Evolutionary conservation across 805 yeast genomes (phyloP), one percentile per base, ranked within the genome.

Genomic region (Metschnikowia peoriensis): DNA sequence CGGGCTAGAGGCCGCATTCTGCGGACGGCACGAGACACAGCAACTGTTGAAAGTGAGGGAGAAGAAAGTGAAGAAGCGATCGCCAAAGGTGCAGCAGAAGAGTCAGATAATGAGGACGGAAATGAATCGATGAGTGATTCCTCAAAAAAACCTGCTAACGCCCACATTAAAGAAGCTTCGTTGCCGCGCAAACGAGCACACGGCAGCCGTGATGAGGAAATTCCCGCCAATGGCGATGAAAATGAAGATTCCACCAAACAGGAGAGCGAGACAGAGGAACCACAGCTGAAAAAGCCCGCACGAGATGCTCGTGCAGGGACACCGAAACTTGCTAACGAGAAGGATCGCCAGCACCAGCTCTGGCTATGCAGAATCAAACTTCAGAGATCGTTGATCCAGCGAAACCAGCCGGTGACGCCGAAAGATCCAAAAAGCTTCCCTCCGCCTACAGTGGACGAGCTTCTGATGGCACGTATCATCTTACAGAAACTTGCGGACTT

Each of bases 321-420:
- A 8, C 51, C 51, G 7, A 48, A 48, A 28, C 38, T 41, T 4
- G 16, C 17, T 32, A 28, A 14, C 38, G 51, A 72, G 15, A 75
- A 73, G 41, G 80, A 76, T 51, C 70, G 69, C 55, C 72, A 71
- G 48, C 77, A 74, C 45, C 78, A 75, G 59, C 66, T 76, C 47
- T 76, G 79, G 79, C 65, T 71, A 6, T 78, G 81, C 57, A 69
- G 84, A 38, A 73, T 74, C 44, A 73, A 71, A 54, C 68, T 80
- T 42, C 84, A 80, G 63, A 67, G 76, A 58, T 73, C 81, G 8
- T 66, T 80, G 28, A 69, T 80, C 44, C 82, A 79, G 59, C 58
- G 83, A 60, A 68, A 66, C 46, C 75, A 70, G 53, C 72, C 76
- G 6, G 67, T 62, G 22, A 71, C 75, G 0, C 76, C 77, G 8